Evolutionary conservation across 2,329 filamentous ascomycete genomes (phyloP).

Genomic region (Colletotrichum siamense): DNA sequence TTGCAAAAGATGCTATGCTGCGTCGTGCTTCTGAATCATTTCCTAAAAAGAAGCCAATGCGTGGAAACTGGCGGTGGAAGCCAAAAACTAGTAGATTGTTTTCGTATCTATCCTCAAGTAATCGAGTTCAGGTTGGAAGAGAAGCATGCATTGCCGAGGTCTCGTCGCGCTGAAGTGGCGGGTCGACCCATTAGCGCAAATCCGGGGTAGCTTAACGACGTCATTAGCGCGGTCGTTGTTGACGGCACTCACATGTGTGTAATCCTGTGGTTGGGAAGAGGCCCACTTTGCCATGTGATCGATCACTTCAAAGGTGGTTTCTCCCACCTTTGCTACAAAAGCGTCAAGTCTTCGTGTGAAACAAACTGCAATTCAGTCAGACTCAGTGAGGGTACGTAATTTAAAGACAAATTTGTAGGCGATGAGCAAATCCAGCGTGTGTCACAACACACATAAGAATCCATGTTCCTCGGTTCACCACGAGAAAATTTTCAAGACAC

Average conservation of each 20-base stretch:
- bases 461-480: neutral
- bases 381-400: neutral
- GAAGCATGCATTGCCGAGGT: neutral
- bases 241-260: neutral
- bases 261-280: neutral
- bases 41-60: neutral
- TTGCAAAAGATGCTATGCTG: neutral
- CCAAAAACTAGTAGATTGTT: neutral
- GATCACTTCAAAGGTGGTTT: neutral
- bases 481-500: neutral
- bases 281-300: neutral
- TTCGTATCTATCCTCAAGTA: neutral
- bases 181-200: neutral
- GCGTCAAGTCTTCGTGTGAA: neutral
- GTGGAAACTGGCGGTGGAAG: neutral
- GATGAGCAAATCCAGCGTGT: neutral
- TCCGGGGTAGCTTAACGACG: neutral
- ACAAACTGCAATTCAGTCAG: neutral
- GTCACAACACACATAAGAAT: neutral
- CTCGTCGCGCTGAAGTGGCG: neutral
- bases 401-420: neutral
- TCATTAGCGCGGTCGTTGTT: neutral
- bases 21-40: neutral
- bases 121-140: neutral
- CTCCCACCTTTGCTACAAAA: neutral